Evolutionary conservation across 495 filamentous ascomycete species (phyloP).

Genomic region (Podospora comata): DNA sequence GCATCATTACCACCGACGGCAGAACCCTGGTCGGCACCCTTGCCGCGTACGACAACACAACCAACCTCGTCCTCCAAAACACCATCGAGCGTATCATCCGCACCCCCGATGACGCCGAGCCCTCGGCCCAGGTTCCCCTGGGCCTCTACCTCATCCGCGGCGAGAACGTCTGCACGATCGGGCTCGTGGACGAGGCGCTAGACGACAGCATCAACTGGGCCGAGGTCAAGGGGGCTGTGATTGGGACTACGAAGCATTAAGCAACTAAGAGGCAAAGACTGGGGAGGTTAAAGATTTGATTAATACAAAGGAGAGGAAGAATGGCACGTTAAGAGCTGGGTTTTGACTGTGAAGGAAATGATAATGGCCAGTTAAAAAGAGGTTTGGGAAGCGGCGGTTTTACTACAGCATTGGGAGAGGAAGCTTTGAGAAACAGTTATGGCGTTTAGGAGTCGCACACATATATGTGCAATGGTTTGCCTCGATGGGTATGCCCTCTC

Average conservation of each 20-base stretch:
- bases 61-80: conserved; percentile 80
- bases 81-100: conserved; percentile 89
- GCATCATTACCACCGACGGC: conserved; percentile 89
- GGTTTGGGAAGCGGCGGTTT: background rate
- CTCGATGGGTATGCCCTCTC: background rate
- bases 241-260: conserved; percentile 74
- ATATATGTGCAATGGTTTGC: background rate
- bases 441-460: background rate
- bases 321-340: background rate
- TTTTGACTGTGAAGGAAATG: background rate
- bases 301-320: too few relatives aligned
- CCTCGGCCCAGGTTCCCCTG: conserved; percentile 74
- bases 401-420: background rate
- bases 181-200: conserved; percentile 82
- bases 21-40: conserved; percentile 82
- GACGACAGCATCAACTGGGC: conserved; percentile 88
- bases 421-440: background rate
- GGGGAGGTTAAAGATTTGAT: too few relatives aligned
- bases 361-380: background rate
- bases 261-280: too few relatives aligned
- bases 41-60: conserved; percentile 83
- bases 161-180: conserved; percentile 90
- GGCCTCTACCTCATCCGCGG: conserved; percentile 91
- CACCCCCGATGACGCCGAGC: conserved; percentile 74
- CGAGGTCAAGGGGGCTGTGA: conserved; percentile 79